Evolutionary conservation across 2,329 filamentous ascomycete genomes (phyloP), one percentile per base, ranked within the genome.

Genomic region (Escovopsis sp.): DNA sequence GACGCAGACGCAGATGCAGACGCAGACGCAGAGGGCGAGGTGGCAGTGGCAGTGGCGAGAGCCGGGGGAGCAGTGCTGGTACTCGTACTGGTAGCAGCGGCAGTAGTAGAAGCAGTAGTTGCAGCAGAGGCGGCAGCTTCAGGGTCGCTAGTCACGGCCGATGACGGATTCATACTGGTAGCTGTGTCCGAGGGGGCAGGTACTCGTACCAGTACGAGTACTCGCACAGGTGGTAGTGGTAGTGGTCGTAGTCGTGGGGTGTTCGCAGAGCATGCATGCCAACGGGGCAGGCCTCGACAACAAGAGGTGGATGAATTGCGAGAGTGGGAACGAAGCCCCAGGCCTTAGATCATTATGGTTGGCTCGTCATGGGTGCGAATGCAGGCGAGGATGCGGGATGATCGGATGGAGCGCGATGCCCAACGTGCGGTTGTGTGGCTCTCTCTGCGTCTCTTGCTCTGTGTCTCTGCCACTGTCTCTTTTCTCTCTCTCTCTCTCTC

Each of bases 301-400:
- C n/a, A n/a, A n/a, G 27, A 46, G 50, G 51, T 51, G 49, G 50
- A 49, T 51, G 47, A 47, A 46, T 9, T 30, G 27, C 53, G 50
- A 51, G 47, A 49, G 48, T 53, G 51, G 46, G 45, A 48, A 51
- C 50, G 50, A 40, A 47, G 47, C 45, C 51, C 47, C 50, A 50
- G 46, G 46, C 45, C 48, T 48, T 36, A 44, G 53, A 49, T 60
- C 60, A 63, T 63, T 40, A 55, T 60, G 54, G 54, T 55, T 56
- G 53, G 52, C 46, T 54, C 48, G 52, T 55, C 55, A 57, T 57
- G 45, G 51, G 54, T 45, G 50, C 46, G 45, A 46, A 46, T 44
- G 48, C 49, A 44, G 44, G 36, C 32, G 45, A 43, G 30, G 46
- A 20, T 42, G 43, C 40, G 43, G 43, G 43, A 45, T 37, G 43